Base-by-base conservation (phyloP, 192 early-diverging fungal genomes). In the Rhizoclosmatium sp. region DNA sequence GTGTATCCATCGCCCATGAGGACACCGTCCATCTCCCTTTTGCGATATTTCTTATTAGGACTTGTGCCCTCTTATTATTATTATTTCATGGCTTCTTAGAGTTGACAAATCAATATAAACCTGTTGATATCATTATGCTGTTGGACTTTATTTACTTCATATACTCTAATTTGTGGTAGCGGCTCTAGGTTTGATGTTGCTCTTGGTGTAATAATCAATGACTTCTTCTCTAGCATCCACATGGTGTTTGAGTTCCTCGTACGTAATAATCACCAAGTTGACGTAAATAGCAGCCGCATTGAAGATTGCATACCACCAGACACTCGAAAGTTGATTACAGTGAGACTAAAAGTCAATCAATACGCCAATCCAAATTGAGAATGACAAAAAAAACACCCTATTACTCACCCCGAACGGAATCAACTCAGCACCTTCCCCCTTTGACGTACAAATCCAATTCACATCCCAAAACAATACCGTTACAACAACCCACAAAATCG, bases 1-100 rank as follows among this genome's bases (percentile, higher is more conserved):
- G 87, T 89, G 72, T 91, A 91, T 14, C 90, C 90, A 80, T 91
- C 90, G 39, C 90, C 88, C 89, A 91, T 90, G 40, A 91, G 88
- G n/a, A 89, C 88, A 56, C 89, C 86, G 59, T 88, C 85, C n/a
- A n/a, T n/a, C n/a, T n/a, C n/a, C n/a, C n/a, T n/a, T n/a, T n/a
- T n/a, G n/a, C n/a, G n/a, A n/a, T n/a, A n/a, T n/a, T n/a, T n/a
- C n/a, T n/a, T n/a, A n/a, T n/a, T n/a, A n/a, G n/a, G n/a, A n/a
- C n/a, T n/a, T n/a, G n/a, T n/a, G n/a, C n/a, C n/a, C n/a, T n/a
- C n/a, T n/a, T n/a, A n/a, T n/a, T n/a, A n/a, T 31, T 31, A 31
- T 0, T 31, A 31, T 31, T 31, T 31, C 31, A 31, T 31, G 31
- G 31, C 31, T 31, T 31, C 31, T 31, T 31, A 31, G 31, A 31